A percentile compares a stretch with the other conserved stretches of the same genome.
Conservation (phyloP, 78 protist species). For the Dictyostelium capitatum region DNA sequence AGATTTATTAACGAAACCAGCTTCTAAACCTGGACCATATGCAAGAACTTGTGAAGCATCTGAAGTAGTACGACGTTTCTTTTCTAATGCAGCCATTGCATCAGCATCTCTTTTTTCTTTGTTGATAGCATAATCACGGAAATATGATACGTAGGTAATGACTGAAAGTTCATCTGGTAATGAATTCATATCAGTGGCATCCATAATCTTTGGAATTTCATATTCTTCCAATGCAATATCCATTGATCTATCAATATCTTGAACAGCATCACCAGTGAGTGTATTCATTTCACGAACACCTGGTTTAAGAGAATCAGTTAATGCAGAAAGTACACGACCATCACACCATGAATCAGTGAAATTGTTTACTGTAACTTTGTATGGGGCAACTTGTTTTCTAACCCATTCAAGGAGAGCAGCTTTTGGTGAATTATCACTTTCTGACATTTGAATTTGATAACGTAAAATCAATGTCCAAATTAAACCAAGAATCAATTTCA, state of each 20-base stretch:
- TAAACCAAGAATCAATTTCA: slow-evolving; percentile 88
- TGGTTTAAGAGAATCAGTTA: slow-evolving; percentile 81
- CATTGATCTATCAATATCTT: slow-evolving; percentile 78
- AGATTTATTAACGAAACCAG: slow-evolving; percentile 54
- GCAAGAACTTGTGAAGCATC: slow-evolving; percentile 51
- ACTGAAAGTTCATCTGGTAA: slow-evolving; percentile 83
- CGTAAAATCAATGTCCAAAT: slow-evolving; percentile 91
- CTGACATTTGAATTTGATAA: slow-evolving; percentile 89
- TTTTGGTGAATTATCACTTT: slow-evolving; percentile 72
- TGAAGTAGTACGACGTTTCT: slow-evolving; percentile 40
- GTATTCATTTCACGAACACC: slow-evolving; percentile 61
- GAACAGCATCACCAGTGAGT: slow-evolving; percentile 35
- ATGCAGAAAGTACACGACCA: slow-evolving; percentile 82
- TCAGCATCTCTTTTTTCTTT: slow-evolving; percentile 57
- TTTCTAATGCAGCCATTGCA: slow-evolving; percentile 62
- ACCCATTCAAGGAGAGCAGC: slow-evolving; percentile 89
- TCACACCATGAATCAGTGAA: slow-evolving; percentile 85
- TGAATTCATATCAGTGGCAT: slow-evolving; percentile 81
- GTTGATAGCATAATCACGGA: slow-evolving; percentile 79
- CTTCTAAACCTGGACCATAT: slow-evolving; percentile 76
- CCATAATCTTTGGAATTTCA: slow-evolving; percentile 86
- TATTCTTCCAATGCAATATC: slow-evolving; percentile 63
- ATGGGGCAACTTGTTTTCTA: slow-evolving; percentile 73
- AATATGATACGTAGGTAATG: slow-evolving; percentile 83
- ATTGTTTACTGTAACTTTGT: slow-evolving; percentile 65